Conservation (phyloP, 805 yeast species). For the Wickerhamomyces sydowiorum region DNA sequence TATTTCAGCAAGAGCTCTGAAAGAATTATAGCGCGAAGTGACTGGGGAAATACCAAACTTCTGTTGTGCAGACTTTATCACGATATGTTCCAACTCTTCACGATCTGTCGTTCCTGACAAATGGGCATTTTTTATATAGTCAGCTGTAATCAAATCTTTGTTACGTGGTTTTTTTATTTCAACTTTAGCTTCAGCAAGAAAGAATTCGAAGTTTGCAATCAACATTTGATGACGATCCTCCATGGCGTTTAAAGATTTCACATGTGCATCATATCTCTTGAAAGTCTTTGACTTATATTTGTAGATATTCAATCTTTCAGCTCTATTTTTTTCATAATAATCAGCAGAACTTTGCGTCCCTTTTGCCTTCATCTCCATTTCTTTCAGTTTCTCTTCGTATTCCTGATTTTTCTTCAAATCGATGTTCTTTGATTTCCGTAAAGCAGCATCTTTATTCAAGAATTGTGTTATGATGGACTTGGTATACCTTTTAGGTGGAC, state of each 20-base stretch:
- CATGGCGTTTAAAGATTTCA: not conserved
- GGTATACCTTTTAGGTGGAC: not conserved
- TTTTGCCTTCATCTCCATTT: not conserved
- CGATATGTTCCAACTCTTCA: not conserved
- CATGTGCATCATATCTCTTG: not conserved
- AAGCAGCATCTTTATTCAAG: not conserved
- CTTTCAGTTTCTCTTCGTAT: not conserved
- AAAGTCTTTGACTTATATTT: not conserved
- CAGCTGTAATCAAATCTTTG: not conserved
- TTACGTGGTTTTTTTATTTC: not conserved
- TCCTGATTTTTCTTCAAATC: not conserved
- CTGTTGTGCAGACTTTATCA: not conserved
- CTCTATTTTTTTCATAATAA: not conserved
- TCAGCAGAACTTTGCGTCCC: not conserved
- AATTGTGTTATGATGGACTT: not conserved
- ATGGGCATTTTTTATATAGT: not conserved
- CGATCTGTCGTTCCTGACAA: not conserved
- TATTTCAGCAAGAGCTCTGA: not conserved
- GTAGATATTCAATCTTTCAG: not conserved
- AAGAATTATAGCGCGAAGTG: not conserved
- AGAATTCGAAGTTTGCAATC: not conserved
- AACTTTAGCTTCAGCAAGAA: not conserved
- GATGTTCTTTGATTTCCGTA: not conserved
- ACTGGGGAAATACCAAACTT: not conserved
- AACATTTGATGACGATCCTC: not conserved